Conservation (phyloP, 768 basidiomycete species). For the Tricholoma flavovirens region DNA sequence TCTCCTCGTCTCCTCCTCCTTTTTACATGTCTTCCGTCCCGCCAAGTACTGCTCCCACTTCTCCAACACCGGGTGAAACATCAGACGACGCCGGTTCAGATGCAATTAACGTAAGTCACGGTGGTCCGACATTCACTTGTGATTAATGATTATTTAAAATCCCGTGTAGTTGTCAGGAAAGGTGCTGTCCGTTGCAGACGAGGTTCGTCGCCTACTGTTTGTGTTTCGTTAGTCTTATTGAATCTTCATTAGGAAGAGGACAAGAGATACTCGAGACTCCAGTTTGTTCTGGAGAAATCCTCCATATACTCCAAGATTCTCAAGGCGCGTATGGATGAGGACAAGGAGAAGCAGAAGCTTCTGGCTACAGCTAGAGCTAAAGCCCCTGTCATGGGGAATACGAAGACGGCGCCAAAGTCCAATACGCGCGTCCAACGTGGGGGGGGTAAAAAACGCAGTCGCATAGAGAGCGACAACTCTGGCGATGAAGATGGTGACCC, state of each 20-base stretch:
- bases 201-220: conserved; percentile 4
- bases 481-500: conserved; percentile 8
- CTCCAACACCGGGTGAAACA: conserved; percentile 15
- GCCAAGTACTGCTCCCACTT: conserved; percentile 18
- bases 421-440: neutral
- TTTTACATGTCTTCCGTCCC: conserved; percentile 16
- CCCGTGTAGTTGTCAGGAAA: conserved; percentile 2
- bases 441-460: conserved; percentile 18
- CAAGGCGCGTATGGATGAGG: conserved; percentile 69
- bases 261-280: conserved; percentile 46
- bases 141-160: conserved; percentile 1
- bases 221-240: neutral
- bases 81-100: conserved; percentile 14
- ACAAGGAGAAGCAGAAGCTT: conserved; percentile 27
- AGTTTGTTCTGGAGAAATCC: conserved; percentile 70
- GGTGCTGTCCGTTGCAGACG: conserved; percentile 6
- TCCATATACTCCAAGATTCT: conserved; percentile 69
- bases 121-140: neutral
- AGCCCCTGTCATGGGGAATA: conserved; percentile 7
- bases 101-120: conserved; percentile 4
- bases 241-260: conserved; percentile 38
- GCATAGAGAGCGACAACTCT: conserved; percentile 13
- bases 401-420: conserved; percentile 1
- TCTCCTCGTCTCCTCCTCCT: conserved; percentile 11
- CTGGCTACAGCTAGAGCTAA: conserved; percentile 7